phyloP scores from a whole-genome alignment of 2,329 filamentous ascomycete species.

The Sclerotinia subarctica region DNA sequence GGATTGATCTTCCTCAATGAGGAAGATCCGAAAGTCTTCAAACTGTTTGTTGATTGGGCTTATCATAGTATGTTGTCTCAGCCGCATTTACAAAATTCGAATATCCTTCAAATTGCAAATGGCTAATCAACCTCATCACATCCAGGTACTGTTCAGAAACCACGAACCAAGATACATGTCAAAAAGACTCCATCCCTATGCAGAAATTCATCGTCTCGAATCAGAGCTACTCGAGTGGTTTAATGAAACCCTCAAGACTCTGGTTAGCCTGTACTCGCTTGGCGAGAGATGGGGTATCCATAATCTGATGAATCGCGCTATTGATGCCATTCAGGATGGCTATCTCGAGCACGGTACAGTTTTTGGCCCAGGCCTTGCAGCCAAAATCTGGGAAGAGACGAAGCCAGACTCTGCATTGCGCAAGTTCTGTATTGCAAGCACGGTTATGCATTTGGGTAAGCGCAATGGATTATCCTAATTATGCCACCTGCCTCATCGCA shows the following conservation, averaged over 20 bases:
- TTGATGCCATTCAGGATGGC: conserved; percentile 29
- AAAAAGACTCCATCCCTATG: neutral
- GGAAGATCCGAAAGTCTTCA: conserved; percentile 22
- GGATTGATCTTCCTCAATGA: conserved; percentile 23
- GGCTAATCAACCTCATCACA: neutral
- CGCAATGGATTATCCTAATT: neutral
- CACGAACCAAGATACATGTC: conserved; percentile 7
- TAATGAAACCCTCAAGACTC: conserved; percentile 14
- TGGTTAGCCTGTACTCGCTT: conserved; percentile 25
- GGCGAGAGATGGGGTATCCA: conserved; percentile 24
- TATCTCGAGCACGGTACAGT: conserved; percentile 25
- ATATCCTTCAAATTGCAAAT: neutral
- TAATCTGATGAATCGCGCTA: conserved; percentile 25
- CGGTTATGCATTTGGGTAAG: conserved; percentile 23
- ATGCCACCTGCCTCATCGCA: no score
- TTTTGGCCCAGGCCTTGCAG: conserved; percentile 22
- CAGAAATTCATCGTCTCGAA: conserved; percentile 13
- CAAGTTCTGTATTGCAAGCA: conserved; percentile 25
- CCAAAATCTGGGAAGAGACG: conserved; percentile 20
- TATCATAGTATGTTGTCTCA: conserved; percentile 12
- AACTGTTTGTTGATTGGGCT: conserved; percentile 24
- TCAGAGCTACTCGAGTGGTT: conserved; percentile 21
- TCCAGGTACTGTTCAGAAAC: conserved; percentile 16
- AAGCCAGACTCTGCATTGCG: conserved; percentile 26
- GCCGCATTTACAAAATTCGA: neutral